Evolutionary conservation across 495 filamentous ascomycete species (phyloP).

Genomic region (Neurospora tetrasperma): DNA sequence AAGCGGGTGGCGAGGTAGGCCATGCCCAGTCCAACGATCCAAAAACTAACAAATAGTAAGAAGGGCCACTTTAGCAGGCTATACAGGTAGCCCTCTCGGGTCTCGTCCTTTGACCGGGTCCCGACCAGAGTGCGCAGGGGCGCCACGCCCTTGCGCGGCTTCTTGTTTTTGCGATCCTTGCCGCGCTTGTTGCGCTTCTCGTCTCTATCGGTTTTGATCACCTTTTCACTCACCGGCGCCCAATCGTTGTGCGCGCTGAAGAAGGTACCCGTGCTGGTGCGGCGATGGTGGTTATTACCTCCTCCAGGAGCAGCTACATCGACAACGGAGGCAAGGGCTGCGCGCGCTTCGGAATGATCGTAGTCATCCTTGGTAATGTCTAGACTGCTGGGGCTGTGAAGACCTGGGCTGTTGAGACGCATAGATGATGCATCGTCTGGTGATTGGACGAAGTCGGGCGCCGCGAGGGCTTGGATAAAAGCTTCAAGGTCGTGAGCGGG

Average conservation of each 20-base stretch:
- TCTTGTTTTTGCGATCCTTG: constrained; percentile 20
- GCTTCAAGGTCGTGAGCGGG: constrained; percentile 44
- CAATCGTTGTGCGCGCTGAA: constrained; percentile 77
- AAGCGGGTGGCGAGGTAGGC: constrained; percentile 71
- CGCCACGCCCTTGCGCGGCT: constrained; percentile 25
- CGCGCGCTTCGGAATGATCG: constrained; percentile 9
- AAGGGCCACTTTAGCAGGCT: constrained; percentile 85
- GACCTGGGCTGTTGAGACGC: constrained; percentile 17
- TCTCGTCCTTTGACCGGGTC: constrained; percentile 70
- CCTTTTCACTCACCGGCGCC: constrained; percentile 63
- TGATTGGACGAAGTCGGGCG: constrained; percentile 37
- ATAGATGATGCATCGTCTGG: constrained; percentile 28
- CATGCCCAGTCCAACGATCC: constrained; percentile 60
- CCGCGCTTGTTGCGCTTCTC: background rate
- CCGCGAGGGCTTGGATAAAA: constrained; percentile 46
- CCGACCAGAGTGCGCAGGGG: constrained; percentile 19
- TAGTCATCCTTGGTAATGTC: constrained; percentile 10
- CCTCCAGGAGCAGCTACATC: constrained; percentile 3
- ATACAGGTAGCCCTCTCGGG: constrained; percentile 86
- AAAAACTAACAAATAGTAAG: constrained; percentile 63
- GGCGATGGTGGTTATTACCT: constrained; percentile 2
- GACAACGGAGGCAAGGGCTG: constrained; percentile 10
- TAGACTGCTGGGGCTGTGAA: constrained; percentile 13
- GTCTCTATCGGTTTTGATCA: constrained; percentile 31
- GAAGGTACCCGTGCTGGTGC: constrained; percentile 30